Percentiles rank a stretch among this genome's conserved stretches.
These are phyloP conservation scores for Stereum hirsutum DNA, from an alignment of 1,284 basidiomycete genomes.

Conservation along the genomic window DNA sequence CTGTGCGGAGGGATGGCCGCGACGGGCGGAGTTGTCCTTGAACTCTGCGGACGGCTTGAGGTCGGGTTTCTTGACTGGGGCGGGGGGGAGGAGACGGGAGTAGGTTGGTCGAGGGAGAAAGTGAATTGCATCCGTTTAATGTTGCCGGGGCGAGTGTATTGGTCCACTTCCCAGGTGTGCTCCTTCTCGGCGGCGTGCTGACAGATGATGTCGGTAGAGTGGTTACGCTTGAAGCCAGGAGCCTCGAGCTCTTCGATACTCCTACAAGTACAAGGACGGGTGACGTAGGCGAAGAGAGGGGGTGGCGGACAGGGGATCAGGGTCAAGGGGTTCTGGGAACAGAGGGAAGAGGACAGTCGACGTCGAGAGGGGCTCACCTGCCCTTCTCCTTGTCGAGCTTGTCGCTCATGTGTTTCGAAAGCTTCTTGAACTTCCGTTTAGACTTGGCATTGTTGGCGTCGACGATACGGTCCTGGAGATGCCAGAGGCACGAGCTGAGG, in stretches of 20 bases:
- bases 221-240: constrained; percentile 66
- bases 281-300: constrained; percentile 5
- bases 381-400: constrained; percentile 85
- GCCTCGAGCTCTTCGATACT: constrained; percentile 74
- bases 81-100: constrained; percentile 33
- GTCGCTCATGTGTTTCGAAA: constrained; percentile 77
- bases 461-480: constrained; percentile 80
- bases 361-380: constrained; percentile 38
- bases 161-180: constrained; percentile 63
- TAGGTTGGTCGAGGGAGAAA: constrained; percentile 67
- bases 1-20: constrained; percentile 28
- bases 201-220: constrained; percentile 64
- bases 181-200: constrained; percentile 74
- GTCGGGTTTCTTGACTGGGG: constrained; percentile 52
- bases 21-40: constrained; percentile 35
- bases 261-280: constrained; percentile 28
- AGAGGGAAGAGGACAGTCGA: background rate
- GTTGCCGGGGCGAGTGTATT: constrained; percentile 50
- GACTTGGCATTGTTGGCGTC: constrained; percentile 78
- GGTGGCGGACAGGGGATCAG: constrained; percentile 8
- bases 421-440: constrained; percentile 79
- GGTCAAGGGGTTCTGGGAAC: constrained; percentile 4
- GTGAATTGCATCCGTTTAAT: constrained; percentile 83
- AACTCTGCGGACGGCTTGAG: constrained; percentile 60
- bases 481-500: constrained; percentile 81